Evolutionary conservation across 257 asterid species (phyloP), one percentile per base, ranked within the genome.

Genomic region (Solanum sejunctum): DNA sequence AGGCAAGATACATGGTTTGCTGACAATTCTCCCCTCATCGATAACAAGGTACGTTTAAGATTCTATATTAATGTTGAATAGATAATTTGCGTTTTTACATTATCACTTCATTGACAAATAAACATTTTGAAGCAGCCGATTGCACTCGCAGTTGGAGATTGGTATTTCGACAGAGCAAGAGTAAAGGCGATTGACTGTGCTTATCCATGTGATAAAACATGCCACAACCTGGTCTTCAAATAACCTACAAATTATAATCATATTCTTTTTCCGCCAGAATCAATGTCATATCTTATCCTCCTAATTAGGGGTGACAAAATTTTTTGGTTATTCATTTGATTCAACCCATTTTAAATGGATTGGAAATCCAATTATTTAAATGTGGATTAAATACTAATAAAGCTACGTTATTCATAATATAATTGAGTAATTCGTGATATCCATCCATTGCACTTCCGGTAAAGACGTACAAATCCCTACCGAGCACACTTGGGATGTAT

Each of bases 111-210:
- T 28, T 81, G 72, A 60, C 43, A 39, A 39, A 75, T 16, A 60
- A 81, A 45, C 49, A 75, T 23, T 57, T 58, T 36, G 39, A 36
- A 36, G 89, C 98, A 95, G 99, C 90, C 90, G 6, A 84, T 95
- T 41, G 99, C 98, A 47, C 86, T 90, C 49, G 95, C 98, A 0
- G 99, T 97, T 60, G 98, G 99, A 39, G 96, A 95, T 83, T 97
- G 99, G 99, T 97, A 88, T 54, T 95, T 93, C 21, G 95, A 88
- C 39, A 93, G 99, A 55, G 86, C 90, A 11, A 83, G 84, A 20
- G 71, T 87, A 28, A 91, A 86, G 89, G 92, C 90, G 3, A 86
- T 97, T 11, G 98, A 97, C 91, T 97, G 99, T 58, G 94, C 98
- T 10, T 97, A 97, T 85, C 99, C 99, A 5, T 95, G 99, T 64